Conservation (phyloP, 495 filamentous ascomycete species). For the Penicillium coprophilum region DNA sequence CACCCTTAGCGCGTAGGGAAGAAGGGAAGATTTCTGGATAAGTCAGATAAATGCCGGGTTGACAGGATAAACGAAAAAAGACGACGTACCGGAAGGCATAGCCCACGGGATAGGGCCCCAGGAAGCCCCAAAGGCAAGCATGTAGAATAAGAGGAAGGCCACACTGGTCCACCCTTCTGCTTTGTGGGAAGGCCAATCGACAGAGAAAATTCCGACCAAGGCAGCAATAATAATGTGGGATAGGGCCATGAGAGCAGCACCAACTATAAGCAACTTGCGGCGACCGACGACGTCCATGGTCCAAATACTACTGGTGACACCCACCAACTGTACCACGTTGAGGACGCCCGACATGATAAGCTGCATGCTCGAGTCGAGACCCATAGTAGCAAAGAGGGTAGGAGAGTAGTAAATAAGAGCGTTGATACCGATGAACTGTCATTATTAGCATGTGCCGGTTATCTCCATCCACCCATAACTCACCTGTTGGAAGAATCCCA, state of each 20-base stretch:
- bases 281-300: conserved; percentile 51
- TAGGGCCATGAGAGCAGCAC: conserved; percentile 48
- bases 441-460: conserved; percentile 6
- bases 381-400: conserved; percentile 58
- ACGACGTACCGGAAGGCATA: conserved; percentile 38
- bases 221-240: conserved; percentile 52
- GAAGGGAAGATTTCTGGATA: conserved; percentile 50
- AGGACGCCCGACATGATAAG: conserved; percentile 60
- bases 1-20: conserved; percentile 52
- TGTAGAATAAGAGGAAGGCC: conserved; percentile 49
- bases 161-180: conserved; percentile 50
- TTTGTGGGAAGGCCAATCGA: conserved; percentile 46
- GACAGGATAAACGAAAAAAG: background rate
- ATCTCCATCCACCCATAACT: background rate
- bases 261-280: conserved; percentile 46
- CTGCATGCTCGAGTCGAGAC: conserved; percentile 54
- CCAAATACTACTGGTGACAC: conserved; percentile 48
- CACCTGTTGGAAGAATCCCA: conserved; percentile 59
- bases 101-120: conserved; percentile 52
- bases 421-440: conserved; percentile 51
- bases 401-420: conserved; percentile 58
- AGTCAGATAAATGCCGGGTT: background rate
- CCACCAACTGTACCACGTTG: conserved; percentile 54
- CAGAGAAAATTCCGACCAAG: conserved; percentile 45
- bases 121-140: conserved; percentile 47